Conservation (phyloP, 495 filamentous ascomycete species). For the Talaromyces proteolyticus region DNA sequence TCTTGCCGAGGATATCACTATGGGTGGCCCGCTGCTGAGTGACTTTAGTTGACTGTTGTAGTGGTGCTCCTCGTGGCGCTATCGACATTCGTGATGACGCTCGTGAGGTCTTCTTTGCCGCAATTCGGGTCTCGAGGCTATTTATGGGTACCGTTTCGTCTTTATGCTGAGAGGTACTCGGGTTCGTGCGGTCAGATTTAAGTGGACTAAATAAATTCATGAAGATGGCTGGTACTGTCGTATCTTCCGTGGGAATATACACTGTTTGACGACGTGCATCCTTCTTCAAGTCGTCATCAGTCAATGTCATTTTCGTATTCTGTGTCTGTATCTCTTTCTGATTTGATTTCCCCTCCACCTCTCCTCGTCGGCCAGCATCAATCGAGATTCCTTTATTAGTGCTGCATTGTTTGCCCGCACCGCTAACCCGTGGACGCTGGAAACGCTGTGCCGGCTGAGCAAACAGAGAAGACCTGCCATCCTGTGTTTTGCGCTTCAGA, state of each 20-base stretch:
- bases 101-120: slow-evolving; percentile 20
- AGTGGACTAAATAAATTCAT: slow-evolving; percentile 35
- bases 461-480: slow-evolving; percentile 28
- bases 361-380: too few relatives aligned
- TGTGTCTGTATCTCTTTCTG: background rate
- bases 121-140: slow-evolving; percentile 18
- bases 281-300: slow-evolving; percentile 21
- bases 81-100: slow-evolving; percentile 23
- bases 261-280: slow-evolving; percentile 29
- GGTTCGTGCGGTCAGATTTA: slow-evolving; percentile 13
- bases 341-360: too few relatives aligned
- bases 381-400: too few relatives aligned
- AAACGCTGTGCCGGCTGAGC: slow-evolving; percentile 38
- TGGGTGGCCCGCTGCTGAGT: slow-evolving; percentile 21
- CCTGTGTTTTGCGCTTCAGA: slow-evolving; percentile 14
- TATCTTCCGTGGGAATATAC: slow-evolving; percentile 37
- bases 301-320: background rate
- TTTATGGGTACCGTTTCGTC: slow-evolving; percentile 17
- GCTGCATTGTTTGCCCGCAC: slow-evolving; percentile 11
- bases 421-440: slow-evolving; percentile 25
- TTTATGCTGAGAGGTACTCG: background rate
- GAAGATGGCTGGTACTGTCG: slow-evolving; percentile 32
- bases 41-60: slow-evolving; percentile 29
- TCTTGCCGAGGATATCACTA: slow-evolving; percentile 32
- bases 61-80: slow-evolving; percentile 23